Evolutionary conservation across 2,329 filamentous ascomycete genomes (phyloP).

Genomic region (Epichloe brachyelytri): DNA sequence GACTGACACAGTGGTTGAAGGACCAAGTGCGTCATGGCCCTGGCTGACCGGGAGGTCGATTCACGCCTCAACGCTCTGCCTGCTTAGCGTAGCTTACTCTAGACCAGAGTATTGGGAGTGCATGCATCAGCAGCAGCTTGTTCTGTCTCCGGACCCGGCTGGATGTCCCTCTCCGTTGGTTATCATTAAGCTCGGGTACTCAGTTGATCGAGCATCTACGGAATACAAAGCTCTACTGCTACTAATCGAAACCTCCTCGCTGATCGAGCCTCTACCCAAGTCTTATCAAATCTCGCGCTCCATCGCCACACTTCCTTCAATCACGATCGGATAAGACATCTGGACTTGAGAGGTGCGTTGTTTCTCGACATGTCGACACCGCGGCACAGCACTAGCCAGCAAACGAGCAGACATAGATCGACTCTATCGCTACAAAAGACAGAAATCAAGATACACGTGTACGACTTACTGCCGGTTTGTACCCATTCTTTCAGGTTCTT

Average conservation of each 20-base stretch:
- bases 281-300: background rate
- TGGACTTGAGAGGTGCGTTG: background rate
- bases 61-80: background rate
- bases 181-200: background rate
- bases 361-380: constrained; percentile 15
- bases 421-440: constrained; percentile 59
- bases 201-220: background rate
- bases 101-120: too few species aligned
- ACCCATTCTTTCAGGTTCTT: background rate
- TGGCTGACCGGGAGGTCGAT: background rate
- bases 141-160: constrained; percentile 2
- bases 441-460: constrained; percentile 64
- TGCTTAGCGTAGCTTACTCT: background rate
- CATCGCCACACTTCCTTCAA: background rate
- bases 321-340: background rate
- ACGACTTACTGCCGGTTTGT: constrained; percentile 59
- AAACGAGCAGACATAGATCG: constrained; percentile 39
- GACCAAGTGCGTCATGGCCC: background rate
- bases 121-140: background rate
- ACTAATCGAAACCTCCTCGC: background rate
- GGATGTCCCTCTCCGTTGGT: background rate
- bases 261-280: background rate
- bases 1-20: background rate
- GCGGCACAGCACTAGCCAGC: constrained; percentile 13
- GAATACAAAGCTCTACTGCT: background rate